phyloP scores from a whole-genome alignment of 345 rosid species.

The Hibiscus trionum region DNA sequence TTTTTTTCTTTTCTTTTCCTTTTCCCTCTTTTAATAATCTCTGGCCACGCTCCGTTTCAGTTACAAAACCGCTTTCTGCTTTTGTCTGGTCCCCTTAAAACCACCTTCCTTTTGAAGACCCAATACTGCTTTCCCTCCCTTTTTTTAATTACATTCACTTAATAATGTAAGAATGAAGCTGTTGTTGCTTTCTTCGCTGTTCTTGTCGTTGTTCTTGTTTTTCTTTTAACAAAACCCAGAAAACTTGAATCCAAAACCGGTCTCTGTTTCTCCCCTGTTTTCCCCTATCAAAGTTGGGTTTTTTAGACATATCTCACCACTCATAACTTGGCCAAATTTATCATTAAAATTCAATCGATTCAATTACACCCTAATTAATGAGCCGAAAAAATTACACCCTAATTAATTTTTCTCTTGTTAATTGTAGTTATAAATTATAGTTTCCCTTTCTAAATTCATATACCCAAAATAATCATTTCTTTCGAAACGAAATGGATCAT shows the following conservation, averaged over 20 bases:
- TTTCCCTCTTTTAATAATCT: too few relatives aligned
- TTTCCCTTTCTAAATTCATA: neutral
- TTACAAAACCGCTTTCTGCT: conserved; percentile 4
- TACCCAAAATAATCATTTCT: neutral
- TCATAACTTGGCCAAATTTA: neutral
- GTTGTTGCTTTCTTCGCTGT: conserved; percentile 3
- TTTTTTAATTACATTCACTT: neutral
- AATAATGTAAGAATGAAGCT: conserved; percentile 4
- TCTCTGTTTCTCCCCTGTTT: conserved; percentile 7
- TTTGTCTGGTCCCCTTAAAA: conserved; percentile 20
- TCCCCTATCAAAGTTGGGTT: neutral
- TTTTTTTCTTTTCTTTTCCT: neutral
- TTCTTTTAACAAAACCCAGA: neutral
- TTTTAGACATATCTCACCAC: neutral
- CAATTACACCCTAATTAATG: too few relatives aligned
- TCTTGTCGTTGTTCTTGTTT: neutral
- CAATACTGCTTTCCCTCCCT: neutral
- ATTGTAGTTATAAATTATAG: neutral
- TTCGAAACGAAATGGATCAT: neutral
- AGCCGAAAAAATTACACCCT: neutral
- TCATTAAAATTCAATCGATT: too few relatives aligned
- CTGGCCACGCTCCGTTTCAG: too few relatives aligned
- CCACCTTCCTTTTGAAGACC: conserved; percentile 12
- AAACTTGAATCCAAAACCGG: conserved; percentile 19
- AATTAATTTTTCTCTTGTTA: neutral